Evolutionary conservation across 2,329 filamentous ascomycete genomes (phyloP).

Genomic region (Aspergillus clavatus): DNA sequence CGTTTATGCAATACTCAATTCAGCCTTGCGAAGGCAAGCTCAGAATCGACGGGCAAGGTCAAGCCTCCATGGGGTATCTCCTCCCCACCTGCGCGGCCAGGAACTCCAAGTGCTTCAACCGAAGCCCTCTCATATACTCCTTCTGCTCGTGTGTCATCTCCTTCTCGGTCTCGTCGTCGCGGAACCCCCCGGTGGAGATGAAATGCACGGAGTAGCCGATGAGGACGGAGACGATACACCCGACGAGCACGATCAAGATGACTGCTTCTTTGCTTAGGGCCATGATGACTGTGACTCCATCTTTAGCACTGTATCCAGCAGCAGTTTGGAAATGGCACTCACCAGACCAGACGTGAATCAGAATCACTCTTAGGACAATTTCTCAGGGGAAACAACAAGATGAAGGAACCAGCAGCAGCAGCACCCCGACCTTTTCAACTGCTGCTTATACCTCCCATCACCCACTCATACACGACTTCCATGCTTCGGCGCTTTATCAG

Average conservation of each 20-base stretch:
- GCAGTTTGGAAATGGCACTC: too few relatives aligned
- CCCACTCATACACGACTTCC: neutral
- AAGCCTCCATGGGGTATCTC: neutral
- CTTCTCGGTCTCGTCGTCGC: conserved; percentile 7
- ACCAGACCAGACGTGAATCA: too few relatives aligned
- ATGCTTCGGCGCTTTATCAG: neutral
- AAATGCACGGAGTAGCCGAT: conserved; percentile 26
- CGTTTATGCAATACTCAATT: too few relatives aligned
- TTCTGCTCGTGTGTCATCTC: conserved; percentile 22
- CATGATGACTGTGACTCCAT: neutral
- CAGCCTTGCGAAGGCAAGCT: too few relatives aligned
- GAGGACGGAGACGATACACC: conserved; percentile 24
- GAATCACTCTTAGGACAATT: too few relatives aligned
- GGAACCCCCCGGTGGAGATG: conserved; percentile 12
- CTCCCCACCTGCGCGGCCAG: conserved; percentile 16
- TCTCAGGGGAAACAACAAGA: too few relatives aligned
- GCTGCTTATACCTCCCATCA: neutral
- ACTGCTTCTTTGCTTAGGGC: conserved; percentile 1
- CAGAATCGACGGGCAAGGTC: too few relatives aligned
- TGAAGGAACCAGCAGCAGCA: too few relatives aligned
- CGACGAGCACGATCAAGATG: conserved; percentile 14
- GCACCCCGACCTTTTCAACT: neutral
- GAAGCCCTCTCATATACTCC: conserved; percentile 27
- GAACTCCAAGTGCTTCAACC: conserved; percentile 19
- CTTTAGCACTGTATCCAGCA: too few relatives aligned